Percentiles rank a stretch among this genome's conserved stretches.
These are phyloP conservation scores for Echeveria elegans DNA, from an alignment of 164 flowering plant species.

Conservation along the genomic window DNA sequence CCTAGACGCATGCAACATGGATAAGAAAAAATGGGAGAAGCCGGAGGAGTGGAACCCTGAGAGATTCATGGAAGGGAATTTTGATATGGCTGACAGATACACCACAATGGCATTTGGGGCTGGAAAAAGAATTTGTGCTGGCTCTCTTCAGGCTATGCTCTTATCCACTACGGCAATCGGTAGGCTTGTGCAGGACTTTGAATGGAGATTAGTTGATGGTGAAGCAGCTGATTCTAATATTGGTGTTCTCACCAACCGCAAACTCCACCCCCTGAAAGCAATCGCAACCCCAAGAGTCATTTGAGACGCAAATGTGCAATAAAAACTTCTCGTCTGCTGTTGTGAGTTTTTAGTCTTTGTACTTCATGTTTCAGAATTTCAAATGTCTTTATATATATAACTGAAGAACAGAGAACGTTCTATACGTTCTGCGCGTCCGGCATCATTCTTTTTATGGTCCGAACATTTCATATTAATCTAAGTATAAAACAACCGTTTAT, in stretches of 20 bases:
- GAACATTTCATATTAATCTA: too few relatives aligned
- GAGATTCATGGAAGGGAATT: conserved; percentile 54
- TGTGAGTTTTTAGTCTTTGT: background rate
- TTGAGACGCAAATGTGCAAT: background rate
- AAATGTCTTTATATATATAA: too few relatives aligned
- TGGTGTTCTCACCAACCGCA: conserved; percentile 59
- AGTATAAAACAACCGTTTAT: too few relatives aligned
- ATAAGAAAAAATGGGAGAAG: conserved; percentile 66
- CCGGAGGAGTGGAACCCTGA: conserved; percentile 84
- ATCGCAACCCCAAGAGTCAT: conserved; percentile 30
- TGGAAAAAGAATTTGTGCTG: conserved; percentile 88
- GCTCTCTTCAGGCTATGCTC: conserved; percentile 67
- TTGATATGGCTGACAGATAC: conserved; percentile 51
- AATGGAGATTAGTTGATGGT: conserved; percentile 60
- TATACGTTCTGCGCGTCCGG: too few relatives aligned
- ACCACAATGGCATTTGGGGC: conserved; percentile 96
- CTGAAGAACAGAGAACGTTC: too few relatives aligned
- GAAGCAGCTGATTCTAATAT: conserved; percentile 66
- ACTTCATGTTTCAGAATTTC: background rate
- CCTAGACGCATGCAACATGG: conserved; percentile 83
- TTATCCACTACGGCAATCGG: conserved; percentile 60
- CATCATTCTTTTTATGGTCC: too few relatives aligned
- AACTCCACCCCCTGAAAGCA: conserved; percentile 64
- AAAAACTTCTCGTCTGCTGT: background rate
- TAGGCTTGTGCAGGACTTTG: conserved; percentile 67